Base-by-base conservation (phyloP, 371 early-diverging fungal species). In the Phascolomyces articulosus region DNA sequence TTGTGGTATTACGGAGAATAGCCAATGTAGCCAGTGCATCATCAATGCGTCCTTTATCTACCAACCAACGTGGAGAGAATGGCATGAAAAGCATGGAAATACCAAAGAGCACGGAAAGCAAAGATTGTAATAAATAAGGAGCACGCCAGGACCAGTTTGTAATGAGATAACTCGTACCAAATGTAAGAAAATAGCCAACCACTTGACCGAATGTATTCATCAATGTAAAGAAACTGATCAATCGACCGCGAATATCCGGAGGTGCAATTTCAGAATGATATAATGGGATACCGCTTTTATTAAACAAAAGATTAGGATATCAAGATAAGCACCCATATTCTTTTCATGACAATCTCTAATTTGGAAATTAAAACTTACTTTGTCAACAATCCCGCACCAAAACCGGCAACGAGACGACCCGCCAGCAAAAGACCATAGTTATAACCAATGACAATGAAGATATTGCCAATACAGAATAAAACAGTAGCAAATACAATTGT, bases 221-320 rank as follows among this genome's bases (percentile, higher is more conserved):
- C 23, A 77, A 60, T 23, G 74, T 76, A 41, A 75, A 80, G 18
- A 83, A 61, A 49, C 72, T 73, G 31, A 83, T 80, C 21, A 83
- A 55, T 29, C 83, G 72, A 47, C 83, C 83, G 66, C 83, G 83
- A 31, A 83, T 79, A 49, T 87, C 82, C 26, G 92, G 82, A 29
- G 96, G 92, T 18, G 97, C 90, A 20, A 96, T 82, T 55, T 79
- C 83, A 51, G 80, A 78, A 53, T 79, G 83, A 40, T 82, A 68
- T 62, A 62, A 58, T 11, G 63, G 70, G 47, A 64, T 64, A 47
- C 48, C 64, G 40, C 64, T 64, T 21, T 41, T 41, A 8, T 16
- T 16, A 48, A 6, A 26, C 29, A 21, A 23, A 13, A 13, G 3
- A 34, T 9, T 9, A 34, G 11, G 34, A 11, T 6, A 38, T 58